These are phyloP conservation scores for Zygnema cylindricum DNA, from an alignment of 139 green algal species.

Conservation along the genomic window DNA sequence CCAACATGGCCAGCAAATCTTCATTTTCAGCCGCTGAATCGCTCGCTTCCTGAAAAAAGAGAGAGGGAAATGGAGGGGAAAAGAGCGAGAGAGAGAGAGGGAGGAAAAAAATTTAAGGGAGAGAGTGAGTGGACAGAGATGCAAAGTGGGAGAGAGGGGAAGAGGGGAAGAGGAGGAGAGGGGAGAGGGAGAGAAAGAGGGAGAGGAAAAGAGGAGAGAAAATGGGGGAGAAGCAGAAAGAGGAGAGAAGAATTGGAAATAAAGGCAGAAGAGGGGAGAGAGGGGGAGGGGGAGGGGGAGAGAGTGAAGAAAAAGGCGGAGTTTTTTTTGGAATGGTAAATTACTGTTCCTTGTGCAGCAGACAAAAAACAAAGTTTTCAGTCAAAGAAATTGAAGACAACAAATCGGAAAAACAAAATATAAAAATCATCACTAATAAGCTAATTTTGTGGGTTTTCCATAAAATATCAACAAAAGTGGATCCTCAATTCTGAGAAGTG, in stretches of 20 bases:
- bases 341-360: too few relatives aligned
- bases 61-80: neutral
- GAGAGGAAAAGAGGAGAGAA: neutral
- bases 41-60: neutral
- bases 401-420: too few relatives aligned
- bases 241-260: neutral
- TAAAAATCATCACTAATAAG: too few relatives aligned
- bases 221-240: neutral
- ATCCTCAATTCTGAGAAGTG: too few relatives aligned
- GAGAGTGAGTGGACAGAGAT: neutral
- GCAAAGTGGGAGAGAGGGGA: neutral
- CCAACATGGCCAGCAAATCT: constrained; percentile 18
- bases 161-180: neutral
- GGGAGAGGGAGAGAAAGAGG: neutral
- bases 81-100: neutral
- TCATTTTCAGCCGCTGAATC: neutral
- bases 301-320: too few relatives aligned
- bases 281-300: neutral
- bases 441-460: too few relatives aligned
- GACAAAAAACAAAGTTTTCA: too few relatives aligned
- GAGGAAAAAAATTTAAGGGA: neutral
- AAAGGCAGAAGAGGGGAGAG: neutral
- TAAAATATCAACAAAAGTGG: too few relatives aligned
- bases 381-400: too few relatives aligned
- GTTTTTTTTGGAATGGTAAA: too few relatives aligned